These are phyloP conservation scores for Amborella trichopoda DNA, from an alignment of 164 flowering plant genomes.

Conservation along the genomic window DNA sequence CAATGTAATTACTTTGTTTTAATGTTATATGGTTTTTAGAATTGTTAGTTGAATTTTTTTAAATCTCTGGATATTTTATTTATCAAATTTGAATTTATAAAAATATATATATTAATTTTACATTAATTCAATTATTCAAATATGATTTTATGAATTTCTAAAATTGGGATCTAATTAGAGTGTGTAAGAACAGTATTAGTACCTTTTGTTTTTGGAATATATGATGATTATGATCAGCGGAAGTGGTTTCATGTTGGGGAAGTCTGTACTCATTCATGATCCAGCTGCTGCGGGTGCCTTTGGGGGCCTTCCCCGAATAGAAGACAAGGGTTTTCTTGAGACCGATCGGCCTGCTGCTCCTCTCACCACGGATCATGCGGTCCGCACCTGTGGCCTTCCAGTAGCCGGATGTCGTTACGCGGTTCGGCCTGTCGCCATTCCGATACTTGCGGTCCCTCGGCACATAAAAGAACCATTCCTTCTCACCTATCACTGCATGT, in stretches of 20 bases:
- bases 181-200: no score
- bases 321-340: conserved; percentile 95
- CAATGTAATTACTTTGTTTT: no score
- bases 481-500: conserved; percentile 95
- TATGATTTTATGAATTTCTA: no score
- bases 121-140: no score
- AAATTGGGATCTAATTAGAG: no score
- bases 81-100: no score
- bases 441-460: conserved; percentile 91
- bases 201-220: no score
- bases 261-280: conserved; percentile 97
- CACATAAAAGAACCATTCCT: conserved; percentile 96
- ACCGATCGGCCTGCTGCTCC: conserved; percentile 59
- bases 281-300: conserved; percentile 91
- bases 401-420: conserved; percentile 91
- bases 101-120: no score
- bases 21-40: no score
- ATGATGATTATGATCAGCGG: no score
- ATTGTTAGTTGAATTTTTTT: no score
- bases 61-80: no score
- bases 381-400: conserved; percentile 99
- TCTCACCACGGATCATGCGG: conserved; percentile 71
- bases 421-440: conserved; percentile 91
- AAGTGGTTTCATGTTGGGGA: conserved; percentile 89
- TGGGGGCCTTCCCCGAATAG: conserved; percentile 98